A percentile compares a stretch with the other conserved stretches of the same genome.
These are phyloP conservation scores for Papiliotrema terrestris DNA, from an alignment of 1,284 basidiomycete species.

Conservation along the genomic window DNA sequence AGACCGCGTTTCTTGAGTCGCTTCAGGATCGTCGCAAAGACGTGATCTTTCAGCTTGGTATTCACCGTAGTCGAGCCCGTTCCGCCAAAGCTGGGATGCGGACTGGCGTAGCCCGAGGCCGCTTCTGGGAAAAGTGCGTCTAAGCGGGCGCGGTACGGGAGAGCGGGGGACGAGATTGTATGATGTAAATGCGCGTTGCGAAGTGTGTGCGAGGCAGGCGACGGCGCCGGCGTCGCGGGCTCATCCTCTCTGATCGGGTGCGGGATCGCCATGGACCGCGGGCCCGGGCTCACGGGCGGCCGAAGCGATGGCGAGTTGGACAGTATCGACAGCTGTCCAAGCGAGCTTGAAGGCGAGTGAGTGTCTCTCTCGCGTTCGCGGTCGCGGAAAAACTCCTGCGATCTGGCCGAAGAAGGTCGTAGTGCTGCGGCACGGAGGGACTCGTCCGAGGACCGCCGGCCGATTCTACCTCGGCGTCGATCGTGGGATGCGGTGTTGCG, in stretches of 20 bases:
- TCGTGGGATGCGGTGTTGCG: slow-evolving; percentile 21
- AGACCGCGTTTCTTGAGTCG: slow-evolving; percentile 53
- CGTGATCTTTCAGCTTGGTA: slow-evolving; percentile 85
- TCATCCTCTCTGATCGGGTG: slow-evolving; percentile 30
- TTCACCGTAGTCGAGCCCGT: slow-evolving; percentile 89
- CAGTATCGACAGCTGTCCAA: slow-evolving; percentile 26
- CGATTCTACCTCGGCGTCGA: slow-evolving; percentile 7
- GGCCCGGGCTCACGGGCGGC: slow-evolving; percentile 4
- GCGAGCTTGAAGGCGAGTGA: slow-evolving; percentile 34
- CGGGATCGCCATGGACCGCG: slow-evolving; percentile 20
- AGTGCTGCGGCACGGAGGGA: slow-evolving; percentile 11
- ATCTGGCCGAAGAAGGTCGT: slow-evolving; percentile 26
- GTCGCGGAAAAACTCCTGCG: slow-evolving; percentile 22
- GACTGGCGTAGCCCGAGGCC: slow-evolving; percentile 20
- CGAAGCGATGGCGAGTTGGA: slow-evolving; percentile 23
- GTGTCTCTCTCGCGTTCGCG: slow-evolving; percentile 9
- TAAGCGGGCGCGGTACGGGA: slow-evolving; percentile 20
- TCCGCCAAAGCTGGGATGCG: slow-evolving; percentile 63
- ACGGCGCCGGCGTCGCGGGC: slow-evolving; percentile 40
- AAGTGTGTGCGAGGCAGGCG: slow-evolving; percentile 28
- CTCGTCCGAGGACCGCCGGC: slow-evolving; percentile 17
- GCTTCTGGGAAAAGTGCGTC: slow-evolving; percentile 13
- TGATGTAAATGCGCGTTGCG: slow-evolving; percentile 35
- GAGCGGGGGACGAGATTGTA: slow-evolving; percentile 37
- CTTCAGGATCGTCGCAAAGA: slow-evolving; percentile 79